Evolutionary conservation across 768 basidiomycete genomes (phyloP).

Genomic region (Rhizopogon sp.): DNA sequence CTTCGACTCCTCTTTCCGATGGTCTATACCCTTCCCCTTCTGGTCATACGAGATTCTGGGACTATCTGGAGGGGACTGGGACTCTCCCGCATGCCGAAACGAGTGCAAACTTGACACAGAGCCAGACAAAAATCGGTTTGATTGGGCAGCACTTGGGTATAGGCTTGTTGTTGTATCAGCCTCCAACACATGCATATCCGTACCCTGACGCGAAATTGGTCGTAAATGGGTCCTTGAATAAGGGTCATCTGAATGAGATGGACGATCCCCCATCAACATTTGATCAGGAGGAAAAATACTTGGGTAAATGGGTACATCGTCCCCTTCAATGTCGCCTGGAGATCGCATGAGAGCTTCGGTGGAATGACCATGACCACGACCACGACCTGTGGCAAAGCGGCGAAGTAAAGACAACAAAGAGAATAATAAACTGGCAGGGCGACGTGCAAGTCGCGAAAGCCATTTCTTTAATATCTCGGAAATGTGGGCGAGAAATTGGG

Average conservation of each 20-base stretch:
- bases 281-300: neutral
- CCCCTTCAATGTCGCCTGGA: neutral
- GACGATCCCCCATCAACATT: neutral
- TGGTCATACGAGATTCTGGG: too few relatives aligned
- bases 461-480: neutral
- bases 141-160: too few relatives aligned
- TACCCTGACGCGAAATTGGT: neutral
- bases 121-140: too few relatives aligned
- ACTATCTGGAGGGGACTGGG: too few relatives aligned
- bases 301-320: neutral
- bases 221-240: neutral
- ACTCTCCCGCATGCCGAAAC: too few relatives aligned
- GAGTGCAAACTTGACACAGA: too few relatives aligned
- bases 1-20: too few relatives aligned
- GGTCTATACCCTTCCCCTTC: too few relatives aligned
- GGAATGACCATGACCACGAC: neutral
- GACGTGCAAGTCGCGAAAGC: neutral
- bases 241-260: neutral
- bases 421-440: neutral
- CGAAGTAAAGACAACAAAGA: neutral
- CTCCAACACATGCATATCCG: neutral
- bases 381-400: neutral
- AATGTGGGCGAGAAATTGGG: neutral
- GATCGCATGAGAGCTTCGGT: too few relatives aligned
- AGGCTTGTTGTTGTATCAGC: too few relatives aligned